Base-by-base conservation (phyloP, 2,329 filamentous ascomycete species). In the Ramularia endophylla region DNA sequence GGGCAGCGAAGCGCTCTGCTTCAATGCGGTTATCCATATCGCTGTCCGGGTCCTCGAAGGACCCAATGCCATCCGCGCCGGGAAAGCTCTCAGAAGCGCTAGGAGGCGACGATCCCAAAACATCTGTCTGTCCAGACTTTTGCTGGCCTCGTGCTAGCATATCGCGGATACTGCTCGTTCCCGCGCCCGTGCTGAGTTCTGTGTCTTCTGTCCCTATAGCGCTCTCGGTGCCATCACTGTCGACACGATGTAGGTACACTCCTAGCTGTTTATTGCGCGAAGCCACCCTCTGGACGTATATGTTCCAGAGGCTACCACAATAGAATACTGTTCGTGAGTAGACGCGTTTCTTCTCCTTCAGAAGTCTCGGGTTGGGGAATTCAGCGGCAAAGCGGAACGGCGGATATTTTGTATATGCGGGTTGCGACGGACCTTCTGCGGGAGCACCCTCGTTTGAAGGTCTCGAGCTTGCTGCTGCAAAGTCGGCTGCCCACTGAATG, bases 301-400 rank as follows among this genome's bases (percentile, higher is more conserved):
- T 73, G 49, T 79, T 79, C 75, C 75, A 79, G 12, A 77, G 60
- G 13, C 68, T 73, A 2, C 75, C 75, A 3, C 74, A 74, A 45
- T 79, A 79, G 52, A 75, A 78, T 4, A 78, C 73, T 2, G 75
- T 78, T 22, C 73, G 68, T 8, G 71, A 75, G 54, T 78, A 78
- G 7, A 78, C 71, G 0, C 75, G 65, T 55, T 77, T 78, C 61
- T 74, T 76, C 53, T 78, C 75, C 44, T 77, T 78, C 17, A 78
- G 60, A 5, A 71, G 65, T 12, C 72, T 65, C 1, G 75, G 73
- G 46, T 74, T 74, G 0, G 73, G 73, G 38, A 79, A 78, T 44
- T 78, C 74, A 11, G 71, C 75, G 8, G 73, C 70, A 47, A 79
- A 79, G 17, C 75, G 67, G 57, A 79, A 78, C 1, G 75, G 75